Base-by-base conservation (phyloP, 2,329 filamentous ascomycete species). In the Grosmannia clavigera region DNA sequence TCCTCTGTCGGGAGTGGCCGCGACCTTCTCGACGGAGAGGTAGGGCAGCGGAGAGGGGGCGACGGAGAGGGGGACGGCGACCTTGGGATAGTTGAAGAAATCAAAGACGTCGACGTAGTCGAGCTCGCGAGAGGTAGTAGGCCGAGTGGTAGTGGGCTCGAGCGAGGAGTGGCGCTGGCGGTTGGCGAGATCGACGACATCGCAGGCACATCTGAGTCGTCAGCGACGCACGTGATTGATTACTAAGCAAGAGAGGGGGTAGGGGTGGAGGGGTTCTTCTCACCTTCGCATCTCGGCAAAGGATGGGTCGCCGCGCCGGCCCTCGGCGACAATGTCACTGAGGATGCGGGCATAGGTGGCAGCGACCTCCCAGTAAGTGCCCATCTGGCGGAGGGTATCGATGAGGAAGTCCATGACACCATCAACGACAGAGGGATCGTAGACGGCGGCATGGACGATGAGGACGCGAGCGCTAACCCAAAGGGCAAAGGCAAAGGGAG, bases 91-190 rank as follows among this genome's bases (percentile, higher is more conserved):
- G 69, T 96, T 95, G 77, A 96, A 96, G 69, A 95, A 95, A 67
- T 92, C 89, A 69, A 96, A 96, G 0, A 95, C 88, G 66, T 96
- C 90, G 4, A 95, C 76, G 69, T 95, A 95, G 70, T 95, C 91
- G 4, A 95, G 76, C 68, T 95, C 90, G 65, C 92, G 89, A 1
- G 87, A 81, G 5, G 84, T 87, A 1, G 89, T 87, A 38, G 85
- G 86, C 64, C 83, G 80, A 1, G 81, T 80, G 2, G 84, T 82
- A 0, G 84, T 85, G 27, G 73, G 65, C 77, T 82, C 7, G 76
- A 75, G 54, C 79, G 65, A 9, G 76, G 74, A 58, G 75, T 79
- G 76, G 1, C 89, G 89, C 70, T 95, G 90, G 7, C 88, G 81
- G 2, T 88, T 90, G 60, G 96, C 95, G 40, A 96, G 75, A 64